These are phyloP conservation scores for Phytophthora chlamydospora DNA, from an alignment of 352 stramenopile genomes.

Conservation along the genomic window DNA sequence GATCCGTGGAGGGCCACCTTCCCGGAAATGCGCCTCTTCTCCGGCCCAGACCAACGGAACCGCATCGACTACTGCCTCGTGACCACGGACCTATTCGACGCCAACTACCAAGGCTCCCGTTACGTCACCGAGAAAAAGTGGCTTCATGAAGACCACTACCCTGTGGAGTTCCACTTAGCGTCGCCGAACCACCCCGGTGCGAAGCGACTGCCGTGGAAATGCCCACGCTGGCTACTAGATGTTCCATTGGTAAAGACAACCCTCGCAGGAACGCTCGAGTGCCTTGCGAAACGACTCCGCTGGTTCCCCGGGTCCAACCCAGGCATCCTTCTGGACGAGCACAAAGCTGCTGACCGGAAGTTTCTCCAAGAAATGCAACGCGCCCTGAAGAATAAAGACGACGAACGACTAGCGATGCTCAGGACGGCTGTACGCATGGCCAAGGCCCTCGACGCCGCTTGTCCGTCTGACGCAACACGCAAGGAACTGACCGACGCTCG, in stretches of 20 bases:
- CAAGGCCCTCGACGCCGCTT: not conserved
- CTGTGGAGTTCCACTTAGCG: not conserved
- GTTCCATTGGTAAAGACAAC: not conserved
- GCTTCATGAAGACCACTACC: constrained; percentile 2
- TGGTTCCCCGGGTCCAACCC: constrained; percentile 1
- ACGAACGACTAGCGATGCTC: not conserved
- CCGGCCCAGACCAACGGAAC: not conserved
- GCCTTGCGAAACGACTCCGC: not conserved
- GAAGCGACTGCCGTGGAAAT: constrained; percentile 3
- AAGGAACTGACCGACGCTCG: not conserved
- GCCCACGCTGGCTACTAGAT: constrained; percentile 7
- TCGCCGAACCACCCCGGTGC: not conserved
- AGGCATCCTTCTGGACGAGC: constrained; percentile 6
- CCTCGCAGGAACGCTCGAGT: not conserved
- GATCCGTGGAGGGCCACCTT: not conserved
- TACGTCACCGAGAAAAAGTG: constrained; percentile 5
- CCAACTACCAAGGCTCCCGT: not conserved
- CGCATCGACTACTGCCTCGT: constrained; percentile 15
- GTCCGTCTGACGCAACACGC: not conserved
- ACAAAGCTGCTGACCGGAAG: constrained; percentile 5
- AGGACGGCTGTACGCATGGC: not conserved
- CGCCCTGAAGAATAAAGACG: not conserved
- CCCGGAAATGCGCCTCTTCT: not conserved
- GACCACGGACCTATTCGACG: not conserved
- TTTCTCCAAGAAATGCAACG: constrained; percentile 4